Base-by-base conservation (phyloP, 495 filamentous ascomycete genomes). In the Saxophila tyrrhenica region DNA sequence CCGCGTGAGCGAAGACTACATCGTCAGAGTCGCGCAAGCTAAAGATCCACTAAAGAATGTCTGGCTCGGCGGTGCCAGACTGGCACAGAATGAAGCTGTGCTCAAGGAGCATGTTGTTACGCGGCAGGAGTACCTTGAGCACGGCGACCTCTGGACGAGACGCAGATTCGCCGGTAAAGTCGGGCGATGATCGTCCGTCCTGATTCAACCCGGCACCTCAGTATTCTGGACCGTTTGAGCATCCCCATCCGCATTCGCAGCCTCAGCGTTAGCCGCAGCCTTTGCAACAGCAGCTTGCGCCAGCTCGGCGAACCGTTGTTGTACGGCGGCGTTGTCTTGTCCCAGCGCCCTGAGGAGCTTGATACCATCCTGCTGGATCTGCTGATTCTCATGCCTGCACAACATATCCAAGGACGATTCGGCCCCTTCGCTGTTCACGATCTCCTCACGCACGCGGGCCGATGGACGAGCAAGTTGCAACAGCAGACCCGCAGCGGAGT, bases 51-150 rank as follows among this genome's bases (percentile, higher is more conserved):
- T 95, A 59, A 80, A 78, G 38, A 88, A 79, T 48, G 87, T 84
- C 1, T 98, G 92, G 92, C 66, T 78, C 1, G 94, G 92, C 17
- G 94, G 84, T 16, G 84, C 84, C 22, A 76, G 78, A 38, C 73
- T 95, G 48, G 90, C 87, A 1, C 76, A 67, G 25, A 80, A 92
- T 64, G 75, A 74, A 51, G 75, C 82, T 38, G 67, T 72, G 39
- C 60, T 90, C 45, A 72, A 78, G 55, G 70, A 72, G 39, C 69
- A 88, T 11, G 77, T 80, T 0, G 85, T 96, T 15, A 90, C 86
- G 5, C 85, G 87, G 56, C 77, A 86, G 53, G 89, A 99, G 63
- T 97, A 97, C 67, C 79, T 87, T 48, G 92, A 99, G 67, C 67
- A 87, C 65, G 92, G 92, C 23, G 81, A 81, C 50, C 75, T 70